Evolutionary conservation across 2,329 filamentous ascomycete species (phyloP).

Genomic region (Botryotinia convoluta): DNA sequence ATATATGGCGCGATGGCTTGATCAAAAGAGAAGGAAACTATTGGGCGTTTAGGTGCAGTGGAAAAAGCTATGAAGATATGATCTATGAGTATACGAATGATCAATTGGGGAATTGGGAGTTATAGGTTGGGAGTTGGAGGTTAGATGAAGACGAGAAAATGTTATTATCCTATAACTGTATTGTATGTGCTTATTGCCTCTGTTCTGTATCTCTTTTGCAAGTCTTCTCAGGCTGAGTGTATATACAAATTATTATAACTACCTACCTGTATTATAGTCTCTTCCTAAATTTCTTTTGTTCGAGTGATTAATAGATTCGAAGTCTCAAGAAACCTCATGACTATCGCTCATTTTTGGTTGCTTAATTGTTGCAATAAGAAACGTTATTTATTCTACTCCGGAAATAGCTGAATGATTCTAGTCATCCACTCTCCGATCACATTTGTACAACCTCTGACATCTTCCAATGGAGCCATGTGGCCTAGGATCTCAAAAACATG

Average conservation of each 20-base stretch:
- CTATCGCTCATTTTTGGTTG: neutral
- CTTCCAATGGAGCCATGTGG: too few relatives aligned
- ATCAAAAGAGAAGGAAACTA: neutral
- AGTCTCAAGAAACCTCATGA: neutral
- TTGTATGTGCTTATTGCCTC: neutral
- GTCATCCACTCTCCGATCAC: neutral
- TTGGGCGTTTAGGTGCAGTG: neutral
- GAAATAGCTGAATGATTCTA: rapidly evolving
- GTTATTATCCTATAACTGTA: neutral
- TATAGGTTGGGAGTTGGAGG: neutral
- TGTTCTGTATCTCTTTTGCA: neutral
- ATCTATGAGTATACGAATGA: neutral
- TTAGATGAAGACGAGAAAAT: neutral
- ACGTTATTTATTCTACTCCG: neutral
- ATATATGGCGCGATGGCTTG: neutral
- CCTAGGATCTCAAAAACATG: too few relatives aligned
- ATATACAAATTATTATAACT: neutral
- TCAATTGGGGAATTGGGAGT: neutral
- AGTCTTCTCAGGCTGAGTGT: neutral
- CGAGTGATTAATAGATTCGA: neutral
- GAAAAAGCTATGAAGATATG: neutral
- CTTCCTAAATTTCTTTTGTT: neutral
- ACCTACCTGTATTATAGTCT: neutral
- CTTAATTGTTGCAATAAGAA: neutral
- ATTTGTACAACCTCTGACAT: too few relatives aligned